Evolutionary conservation across 73 alveolate genomes (phyloP).

Genomic region (Diophrys appendiculata): DNA sequence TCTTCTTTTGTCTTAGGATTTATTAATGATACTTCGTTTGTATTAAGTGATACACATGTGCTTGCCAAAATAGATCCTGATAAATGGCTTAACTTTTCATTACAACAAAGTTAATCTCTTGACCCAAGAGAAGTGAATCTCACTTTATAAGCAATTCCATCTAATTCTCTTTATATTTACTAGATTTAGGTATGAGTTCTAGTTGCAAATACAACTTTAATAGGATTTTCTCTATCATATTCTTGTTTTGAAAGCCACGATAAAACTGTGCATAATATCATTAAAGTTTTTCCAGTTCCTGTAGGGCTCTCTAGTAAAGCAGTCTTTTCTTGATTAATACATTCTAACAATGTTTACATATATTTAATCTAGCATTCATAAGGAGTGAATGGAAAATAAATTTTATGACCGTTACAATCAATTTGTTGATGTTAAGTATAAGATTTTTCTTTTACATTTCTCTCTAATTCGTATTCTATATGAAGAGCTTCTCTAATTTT

Average conservation of each 20-base stretch:
- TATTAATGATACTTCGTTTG: background rate
- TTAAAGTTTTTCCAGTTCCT: constrained; percentile 95
- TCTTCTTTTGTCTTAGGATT: background rate
- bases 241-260: constrained; percentile 72
- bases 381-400: constrained; percentile 80
- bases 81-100: no score
- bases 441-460: background rate
- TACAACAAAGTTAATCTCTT: background rate
- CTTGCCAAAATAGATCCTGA: background rate
- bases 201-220: constrained; percentile 70
- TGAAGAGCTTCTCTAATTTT: background rate
- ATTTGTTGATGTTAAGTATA: background rate
- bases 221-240: constrained; percentile 30
- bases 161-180: background rate
- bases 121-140: background rate
- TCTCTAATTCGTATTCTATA: background rate
- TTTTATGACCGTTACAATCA: background rate
- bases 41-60: background rate
- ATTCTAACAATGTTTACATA: constrained; percentile 80
- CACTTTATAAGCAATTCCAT: background rate
- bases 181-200: constrained; percentile 86
- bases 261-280: constrained; percentile 66
- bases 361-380: constrained; percentile 70
- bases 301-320: constrained; percentile 95
- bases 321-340: constrained; percentile 52